Base-by-base conservation (phyloP, 495 filamentous ascomycete genomes). In the Lophium mytilinum region DNA sequence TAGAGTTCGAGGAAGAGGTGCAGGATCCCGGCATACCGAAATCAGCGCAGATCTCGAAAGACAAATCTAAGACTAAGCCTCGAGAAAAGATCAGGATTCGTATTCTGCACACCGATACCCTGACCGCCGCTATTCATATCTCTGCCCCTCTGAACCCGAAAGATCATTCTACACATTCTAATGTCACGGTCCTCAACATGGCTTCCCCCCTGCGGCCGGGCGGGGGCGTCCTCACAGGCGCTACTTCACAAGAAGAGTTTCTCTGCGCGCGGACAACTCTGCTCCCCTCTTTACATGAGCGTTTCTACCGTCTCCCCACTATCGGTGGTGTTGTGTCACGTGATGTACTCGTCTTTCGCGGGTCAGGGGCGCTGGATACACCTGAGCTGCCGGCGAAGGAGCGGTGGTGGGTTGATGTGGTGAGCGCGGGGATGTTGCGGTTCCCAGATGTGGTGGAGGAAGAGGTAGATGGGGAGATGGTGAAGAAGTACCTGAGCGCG, bases 91-190 rank as follows among this genome's bases (percentile, higher is more conserved):
- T 68, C 8, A 69, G 58, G 19, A 75, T 79, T 45, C 62, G 70
- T n/a, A 58, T 80, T 11, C 50, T 65, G 37, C 60, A 66, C n/a
- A 62, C 65, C 11, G 79, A 80, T 62, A 77, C 77, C 12, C 68
- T 82, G 17, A 58, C 68, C 0, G 79, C 76, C 15, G 79, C 71
- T 43, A 60, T 66, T 50, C 50, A 63, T 12, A 64, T 76, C 49
- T 61, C 43, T 46, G 51, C 41, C 42, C 47, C 64, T 0, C 41
- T 52, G 7, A 54, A 53, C 1, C 21, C 33, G 33, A n/a, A 43
- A 55, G 14, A 53, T 64, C 24, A 30, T 48, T 18, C 17, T 5
- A 0, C 15, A 2, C 37, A 57, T 17, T 59, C 56, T 5, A 73
- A 71, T 37, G 47, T 60, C 19, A 57, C 50, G n/a, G 52, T 73